A percentile compares a stretch with the other conserved stretches of the same genome.
phyloP scores from a whole-genome alignment of 768 basidiomycete genomes.

The Rhizopogon rudus region DNA sequence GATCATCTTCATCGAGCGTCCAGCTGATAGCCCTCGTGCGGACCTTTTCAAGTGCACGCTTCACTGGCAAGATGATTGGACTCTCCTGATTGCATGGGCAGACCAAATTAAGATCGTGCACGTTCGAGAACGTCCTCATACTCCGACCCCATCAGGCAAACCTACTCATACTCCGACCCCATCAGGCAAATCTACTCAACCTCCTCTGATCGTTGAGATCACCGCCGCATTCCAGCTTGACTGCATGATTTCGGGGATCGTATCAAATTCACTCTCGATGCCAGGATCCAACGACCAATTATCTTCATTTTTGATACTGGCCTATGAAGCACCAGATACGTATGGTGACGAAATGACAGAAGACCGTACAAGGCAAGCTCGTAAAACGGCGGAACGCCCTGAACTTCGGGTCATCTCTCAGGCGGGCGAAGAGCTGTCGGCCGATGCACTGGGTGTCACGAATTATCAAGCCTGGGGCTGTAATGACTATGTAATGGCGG shows the following conservation, averaged over 20 bases:
- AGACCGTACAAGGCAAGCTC: conserved; percentile 68
- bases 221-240: conserved; percentile 91
- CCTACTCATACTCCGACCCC: conserved; percentile 37
- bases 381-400: conserved; percentile 86
- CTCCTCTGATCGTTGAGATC: conserved; percentile 77
- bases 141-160: conserved; percentile 34
- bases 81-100: conserved; percentile 91
- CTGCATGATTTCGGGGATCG: conserved; percentile 91
- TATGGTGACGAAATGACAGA: conserved; percentile 62
- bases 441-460: conserved; percentile 76
- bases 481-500: conserved; percentile 82
- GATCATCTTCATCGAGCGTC: conserved; percentile 83
- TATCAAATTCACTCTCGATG: conserved; percentile 58
- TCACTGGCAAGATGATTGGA: conserved; percentile 89
- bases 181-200: conserved; percentile 40
- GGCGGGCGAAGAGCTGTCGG: conserved; percentile 80
- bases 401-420: conserved; percentile 91
- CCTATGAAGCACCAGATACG: conserved; percentile 78
- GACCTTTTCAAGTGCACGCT: conserved; percentile 94
- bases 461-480: conserved; percentile 84
- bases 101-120: conserved; percentile 89
- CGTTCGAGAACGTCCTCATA: conserved; percentile 57
- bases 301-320: conserved; percentile 75
- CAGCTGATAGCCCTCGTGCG: conserved; percentile 77
- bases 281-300: conserved; percentile 13